Base-by-base conservation (phyloP, 257 asterid genomes). In the Asclepias syriaca region DNA sequence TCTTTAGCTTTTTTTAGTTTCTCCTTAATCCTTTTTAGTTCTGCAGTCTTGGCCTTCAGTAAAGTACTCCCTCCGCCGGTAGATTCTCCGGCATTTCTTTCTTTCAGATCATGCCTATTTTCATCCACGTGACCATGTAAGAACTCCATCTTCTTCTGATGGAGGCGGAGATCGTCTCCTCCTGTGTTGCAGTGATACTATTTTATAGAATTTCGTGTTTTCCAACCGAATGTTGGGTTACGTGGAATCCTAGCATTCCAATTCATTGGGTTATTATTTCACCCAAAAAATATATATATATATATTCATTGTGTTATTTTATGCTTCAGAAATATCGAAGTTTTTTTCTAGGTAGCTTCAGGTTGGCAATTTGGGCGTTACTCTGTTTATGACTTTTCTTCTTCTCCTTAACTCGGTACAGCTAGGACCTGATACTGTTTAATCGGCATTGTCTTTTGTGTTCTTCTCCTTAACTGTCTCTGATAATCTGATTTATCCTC, bases 1-100 rank as follows among this genome's bases (percentile, higher is more conserved):
- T 89, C 96, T 75, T 89, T 89, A 21, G 91, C 93, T 53, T 67
- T 82, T 75, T 34, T 75, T 70, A 87, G 86, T 59, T 82, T 79
- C 45, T 78, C 81, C 76, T 80, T 80, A 37, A 83, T 66, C 45
- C 68, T 72, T 13, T 78, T 81, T 43, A 87, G 75, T 65, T 89
- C 84, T n/a, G 51, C 79, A 56, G 50, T 77, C 72, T 78, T 83
- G 46, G 49, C 48, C 10, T 45, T 77, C 65, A 75, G 12, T 50
- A 75, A 24, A 13, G 27, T 53, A 43, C 48, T 43, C 48, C 48
- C 10, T 6, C 48, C 48, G 55, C 29, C 43, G 1, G 27, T 6
- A 16, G 39, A 22, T 51, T 54, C 79, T 75, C 69, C 75, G 49
- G 59, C 21, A 14, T 39, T 59, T 51, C 51, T 24, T 56, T 40